Base-by-base conservation (phyloP, 2,329 filamentous ascomycete genomes). In the Curvularia sp. region DNA sequence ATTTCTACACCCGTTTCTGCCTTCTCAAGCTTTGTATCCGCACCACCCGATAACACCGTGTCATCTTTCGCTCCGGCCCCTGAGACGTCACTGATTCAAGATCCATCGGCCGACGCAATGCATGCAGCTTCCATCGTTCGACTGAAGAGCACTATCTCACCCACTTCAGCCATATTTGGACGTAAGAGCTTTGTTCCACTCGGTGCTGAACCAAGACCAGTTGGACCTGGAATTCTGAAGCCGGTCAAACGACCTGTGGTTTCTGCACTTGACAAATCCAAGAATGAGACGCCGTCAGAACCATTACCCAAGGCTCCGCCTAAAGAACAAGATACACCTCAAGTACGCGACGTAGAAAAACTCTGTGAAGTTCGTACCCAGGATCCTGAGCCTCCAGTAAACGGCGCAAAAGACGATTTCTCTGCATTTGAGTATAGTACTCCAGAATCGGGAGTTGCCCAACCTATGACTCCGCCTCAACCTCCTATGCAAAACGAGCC, bases 121-220 rank as follows among this genome's bases (percentile, higher is more conserved):
- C 59, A 73, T 50, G 69, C 71, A 3, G 59, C 71, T 32, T 67
- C 69, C 5, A 74, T 76, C 7, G 71, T 74, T 27, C 71, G 73
- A n/a, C 57, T 77, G 15, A 61, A 64, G 49, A 69, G 67, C 19
- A 68, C 66, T 5, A 70, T 76, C 8, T 76, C 74, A 23, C 74
- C 74, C 28, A 75, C 74, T 15, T 72, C 74, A 13, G 68, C 74
- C 1, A 38, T 67, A n/a, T 76, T 74, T 59, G 67, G 68, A 7
- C 51, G 59, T 3, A 72, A 72, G 25, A 64, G 53, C 34, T 75
- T 72, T 19, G 58, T 75, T 13, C 73, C 74, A 1, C 47, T 65
- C 12, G 45, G 59, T 46, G 60, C 54, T 18, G 69, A 71, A 53
- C 61, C 67, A 34, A 70, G 69, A 10, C 71, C 70, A 1, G 73